Conservation (phyloP, 106 monocot genomes). For the Apostasia ramifera region DNA sequence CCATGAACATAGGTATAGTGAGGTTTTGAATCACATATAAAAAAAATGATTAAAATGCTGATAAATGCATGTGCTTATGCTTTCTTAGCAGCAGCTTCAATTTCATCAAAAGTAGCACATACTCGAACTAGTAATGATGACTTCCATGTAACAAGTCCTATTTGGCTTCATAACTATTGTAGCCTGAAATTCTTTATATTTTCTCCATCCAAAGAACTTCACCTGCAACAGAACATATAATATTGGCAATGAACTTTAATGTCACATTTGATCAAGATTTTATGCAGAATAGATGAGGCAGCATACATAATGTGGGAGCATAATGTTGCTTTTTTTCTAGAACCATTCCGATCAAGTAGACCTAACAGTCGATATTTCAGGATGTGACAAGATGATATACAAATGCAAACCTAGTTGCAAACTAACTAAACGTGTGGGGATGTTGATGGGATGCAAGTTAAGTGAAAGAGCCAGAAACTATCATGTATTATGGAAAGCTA, state of each 20-base stretch:
- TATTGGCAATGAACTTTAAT: neutral
- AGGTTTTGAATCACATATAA: neutral
- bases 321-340: constrained; percentile 95
- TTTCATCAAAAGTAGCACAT: constrained; percentile 76
- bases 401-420: too few relatives aligned
- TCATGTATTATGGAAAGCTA: too few relatives aligned
- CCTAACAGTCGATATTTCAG: constrained; percentile 92
- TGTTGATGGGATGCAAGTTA: too few relatives aligned
- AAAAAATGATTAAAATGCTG: constrained; percentile 11
- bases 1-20: too few relatives aligned
- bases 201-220: constrained; percentile 93
- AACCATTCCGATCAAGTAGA: constrained; percentile 95
- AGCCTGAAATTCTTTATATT: constrained; percentile 74
- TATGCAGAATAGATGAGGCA: neutral
- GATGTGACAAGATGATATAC: constrained; percentile 47
- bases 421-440: too few relatives aligned
- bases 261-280: neutral
- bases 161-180: constrained; percentile 92
- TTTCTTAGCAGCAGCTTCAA: constrained; percentile 95
- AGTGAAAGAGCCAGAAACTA: too few relatives aligned
- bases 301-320: constrained; percentile 86
- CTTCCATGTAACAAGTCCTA: constrained; percentile 92
- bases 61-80: constrained; percentile 94
- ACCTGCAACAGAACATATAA: constrained; percentile 39
- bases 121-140: constrained; percentile 86